Evolutionary conservation across 805 yeast genomes (phyloP).

Genomic region (Lachancea sp.): DNA sequence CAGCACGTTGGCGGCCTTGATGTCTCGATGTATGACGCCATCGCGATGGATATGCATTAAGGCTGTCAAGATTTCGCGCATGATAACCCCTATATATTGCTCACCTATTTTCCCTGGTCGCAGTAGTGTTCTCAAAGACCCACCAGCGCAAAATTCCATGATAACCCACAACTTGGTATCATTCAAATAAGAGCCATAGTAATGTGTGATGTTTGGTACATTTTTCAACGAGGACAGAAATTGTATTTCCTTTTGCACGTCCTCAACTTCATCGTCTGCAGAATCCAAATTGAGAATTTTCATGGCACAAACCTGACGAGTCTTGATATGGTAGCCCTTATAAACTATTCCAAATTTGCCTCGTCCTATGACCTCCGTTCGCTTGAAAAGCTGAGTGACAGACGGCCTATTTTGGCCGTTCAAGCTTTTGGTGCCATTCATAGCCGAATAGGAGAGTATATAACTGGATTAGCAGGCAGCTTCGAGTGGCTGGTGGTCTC

Average conservation of each 20-base stretch:
- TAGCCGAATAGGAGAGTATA: not conserved
- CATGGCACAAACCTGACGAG: slow-evolving; percentile 81
- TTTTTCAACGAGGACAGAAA: slow-evolving; percentile 74
- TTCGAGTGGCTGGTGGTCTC: too few relatives aligned
- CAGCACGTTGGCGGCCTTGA: slow-evolving; percentile 92
- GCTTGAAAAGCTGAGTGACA: slow-evolving; percentile 45
- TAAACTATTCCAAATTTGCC: slow-evolving; percentile 97
- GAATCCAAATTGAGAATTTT: slow-evolving; percentile 90
- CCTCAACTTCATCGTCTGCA: slow-evolving; percentile 87
- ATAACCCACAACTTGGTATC: slow-evolving; percentile 95
- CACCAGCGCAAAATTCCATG: slow-evolving; percentile 98
- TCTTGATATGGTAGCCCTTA: slow-evolving; percentile 66
- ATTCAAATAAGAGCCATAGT: slow-evolving; percentile 78
- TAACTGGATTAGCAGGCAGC: not conserved
- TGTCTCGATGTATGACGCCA: slow-evolving; percentile 92
- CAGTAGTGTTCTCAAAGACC: slow-evolving; percentile 78
- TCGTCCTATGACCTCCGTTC: slow-evolving; percentile 88
- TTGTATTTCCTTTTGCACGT: slow-evolving; percentile 89
- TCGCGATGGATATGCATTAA: slow-evolving; percentile 74
- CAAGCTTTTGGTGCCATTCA: not conserved
- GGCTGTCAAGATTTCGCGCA: slow-evolving; percentile 75
- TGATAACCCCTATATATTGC: slow-evolving; percentile 70
- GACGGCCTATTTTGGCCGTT: not conserved
- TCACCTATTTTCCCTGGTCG: slow-evolving; percentile 88
- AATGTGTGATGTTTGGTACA: slow-evolving; percentile 88